Evolutionary conservation across 2,329 filamentous ascomycete species (phyloP), one percentile per base, ranked within the genome.

Genomic region (Botrytis galanthina): DNA sequence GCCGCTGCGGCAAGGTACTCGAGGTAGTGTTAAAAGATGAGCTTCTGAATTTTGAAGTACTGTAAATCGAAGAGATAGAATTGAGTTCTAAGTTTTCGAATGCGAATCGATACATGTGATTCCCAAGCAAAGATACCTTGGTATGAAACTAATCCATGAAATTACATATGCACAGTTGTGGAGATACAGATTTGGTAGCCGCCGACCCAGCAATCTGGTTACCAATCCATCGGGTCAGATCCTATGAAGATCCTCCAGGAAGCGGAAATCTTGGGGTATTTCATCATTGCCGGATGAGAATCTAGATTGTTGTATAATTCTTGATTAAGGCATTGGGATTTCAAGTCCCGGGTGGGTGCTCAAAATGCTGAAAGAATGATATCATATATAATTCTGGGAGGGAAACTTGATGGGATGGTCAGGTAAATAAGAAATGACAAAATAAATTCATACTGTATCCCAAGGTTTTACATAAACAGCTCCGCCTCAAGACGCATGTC

Each of bases 171-270:
- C 3, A 26, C 26, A 32, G 20, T 32, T 12, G 6, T 32, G 44
- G n/a, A 26, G 42, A 32, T 22, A 18, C 6, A 26, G 5, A 9
- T 2, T 2, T 26, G 14, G 32, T 46, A 35, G 62, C 29, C 62
- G 42, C 42, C 42, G 4, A 35, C 10, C 18, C 9, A 64, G 16
- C 18, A 32, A 64, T 64, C 6, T 20, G 62, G 29, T 16, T 46
- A 64, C 62, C 39, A 46, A 64, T 35, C 20, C n/a, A 64, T n/a
- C 42, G 62, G 62, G 62, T 46, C n/a, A 35, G 39, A 46, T 64
- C 62, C 62, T 57, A 18, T 9, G 51, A 7, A 42, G 16, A 64
- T 64, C 42, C 62, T 64, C 26, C 7, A 29, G 62, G 62, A 46
- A 46, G 62, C n/a, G 9, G 7, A 14, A 35, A 32, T 46, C 42